Evolutionary conservation across 345 rosid species (phyloP), one percentile per base, ranked within the genome.

Genomic region (Raphanus sativus): DNA sequence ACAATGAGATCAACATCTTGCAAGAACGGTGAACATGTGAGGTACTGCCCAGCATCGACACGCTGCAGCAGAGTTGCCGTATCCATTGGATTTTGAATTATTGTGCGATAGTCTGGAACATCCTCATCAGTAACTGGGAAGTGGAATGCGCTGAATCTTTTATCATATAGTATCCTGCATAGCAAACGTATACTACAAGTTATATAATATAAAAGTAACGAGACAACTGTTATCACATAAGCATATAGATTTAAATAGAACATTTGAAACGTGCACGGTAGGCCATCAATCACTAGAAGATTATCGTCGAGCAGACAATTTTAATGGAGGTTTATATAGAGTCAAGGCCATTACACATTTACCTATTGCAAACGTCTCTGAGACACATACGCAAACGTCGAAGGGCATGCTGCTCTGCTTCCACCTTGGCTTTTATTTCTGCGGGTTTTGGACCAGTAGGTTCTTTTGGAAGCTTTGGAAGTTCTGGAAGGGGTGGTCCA

Each of bases 341-440:
- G 25, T 17, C 62, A 71, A 7, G n/a, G 56, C 56, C 30, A 50
- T 29, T 34, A 76, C 40, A 63, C 64, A 45, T 40, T 86, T 86
- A 93, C 98, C 98, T 83, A 67, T 95, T 95, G 87, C 99, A 95
- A 90, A 95, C 74, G 83, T 95, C 99, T 86, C 98, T 87, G 69
- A 95, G 97, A 86, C 99, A 95, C 97, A 93, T 95, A 72, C 99
- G 90, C 75, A 93, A 83, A 62, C 99, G 86, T 60, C 98, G 93
- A 79, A 95, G 97, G 54, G 98, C 94, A 85, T 95, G 99, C 83
- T 95, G 99, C 89, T 95, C 98, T 29, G 97, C 93, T 86, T 93
- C 99, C 69, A 90, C 89, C 88, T 91, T 89, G 67, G 99, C 96
- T 80, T 89, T 93, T 75, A 95, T 69, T 82, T 95, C 98, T 55